Evolutionary conservation across 352 stramenopile species (phyloP).

Genomic region (Pythium dissotocum): DNA sequence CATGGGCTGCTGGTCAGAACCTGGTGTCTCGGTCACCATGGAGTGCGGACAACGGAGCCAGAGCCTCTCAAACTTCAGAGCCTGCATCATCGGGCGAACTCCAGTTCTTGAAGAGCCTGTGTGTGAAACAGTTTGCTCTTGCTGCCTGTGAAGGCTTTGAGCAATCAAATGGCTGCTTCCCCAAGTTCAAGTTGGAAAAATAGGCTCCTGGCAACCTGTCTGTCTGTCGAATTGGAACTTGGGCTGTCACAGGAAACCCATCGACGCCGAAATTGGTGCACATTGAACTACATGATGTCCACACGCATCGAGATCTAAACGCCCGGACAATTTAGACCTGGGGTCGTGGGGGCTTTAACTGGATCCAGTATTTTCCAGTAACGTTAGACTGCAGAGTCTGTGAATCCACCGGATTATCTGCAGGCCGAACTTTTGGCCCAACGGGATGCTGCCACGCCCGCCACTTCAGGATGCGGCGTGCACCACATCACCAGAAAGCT

Average conservation of each 20-base stretch:
- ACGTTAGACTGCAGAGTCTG: too few relatives aligned
- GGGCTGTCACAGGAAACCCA: not conserved
- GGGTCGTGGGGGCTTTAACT: too few relatives aligned
- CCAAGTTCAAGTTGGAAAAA: slow-evolving; percentile 31
- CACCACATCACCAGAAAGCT: slow-evolving; percentile 1
- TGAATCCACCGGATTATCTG: too few relatives aligned
- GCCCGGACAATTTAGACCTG: too few relatives aligned
- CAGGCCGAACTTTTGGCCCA: too few relatives aligned
- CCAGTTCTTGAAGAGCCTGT: not conserved
- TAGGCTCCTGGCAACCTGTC: slow-evolving; percentile 4
- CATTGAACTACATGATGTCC: too few relatives aligned
- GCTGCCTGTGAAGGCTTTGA: not conserved
- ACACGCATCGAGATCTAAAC: too few relatives aligned
- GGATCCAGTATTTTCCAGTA: too few relatives aligned
- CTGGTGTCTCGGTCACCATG: not conserved
- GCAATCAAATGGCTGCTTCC: slow-evolving; percentile 27
- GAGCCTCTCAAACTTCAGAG: not conserved
- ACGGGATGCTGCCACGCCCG: not conserved
- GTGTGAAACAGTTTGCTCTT: not conserved
- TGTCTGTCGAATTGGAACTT: not conserved
- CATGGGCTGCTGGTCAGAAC: not conserved
- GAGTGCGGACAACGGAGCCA: not conserved
- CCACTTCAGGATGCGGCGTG: slow-evolving; percentile 6
- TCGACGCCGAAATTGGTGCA: not conserved
- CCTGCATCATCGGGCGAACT: not conserved